Base-by-base conservation (phyloP, 2,329 filamentous ascomycete genomes). In the Sclerotinia minor region DNA sequence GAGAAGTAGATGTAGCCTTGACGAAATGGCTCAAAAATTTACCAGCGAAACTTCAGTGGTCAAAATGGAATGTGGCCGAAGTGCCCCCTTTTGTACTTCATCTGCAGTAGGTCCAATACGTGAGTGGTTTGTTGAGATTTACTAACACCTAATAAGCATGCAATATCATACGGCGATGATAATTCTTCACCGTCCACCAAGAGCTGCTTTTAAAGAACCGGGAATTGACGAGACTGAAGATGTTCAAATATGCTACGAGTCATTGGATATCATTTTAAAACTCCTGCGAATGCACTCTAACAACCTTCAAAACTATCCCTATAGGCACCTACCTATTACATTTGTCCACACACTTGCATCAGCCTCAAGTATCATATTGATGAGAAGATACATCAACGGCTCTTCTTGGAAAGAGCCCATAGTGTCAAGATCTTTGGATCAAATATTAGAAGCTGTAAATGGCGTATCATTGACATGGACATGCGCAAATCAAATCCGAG, bases 161-260 rank as follows among this genome's bases (percentile, higher is more conserved):
- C 72, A 81, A 21, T 84, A 83, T 70, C 82, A 84, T 67, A 83
- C 82, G 0, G 79, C 80, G 59, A 83, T 84, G 81, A 83, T 83
- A 26, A 83, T 84, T 60, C 78, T 84, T 3, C 82, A 84, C 69
- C 79, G 82, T 0, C 82, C 82, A 2, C 81, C 82, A 1, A 79
- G 77, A 3, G 79, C 82, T 60, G 75, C 80, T 49, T 79, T 83
- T 52, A 76, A 78, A 67, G 79, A 79, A 47, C 76, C 77, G 1
- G 78, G 76, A 1, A 77, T 81, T 17, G 75, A 77, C 3, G 77
- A 77, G 6, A 79, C 79, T 41, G 80, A 83, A 68, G 81, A 83
- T 49, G 79, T 84, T 9, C 79, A 83, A 65, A 82, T 82, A 15
- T 84, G 82, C 74, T 83, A 83, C 70, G 79, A 82, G 67, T 83